phyloP scores from a whole-genome alignment of 768 basidiomycete genomes.

The Pleurotus pulmonarius region DNA sequence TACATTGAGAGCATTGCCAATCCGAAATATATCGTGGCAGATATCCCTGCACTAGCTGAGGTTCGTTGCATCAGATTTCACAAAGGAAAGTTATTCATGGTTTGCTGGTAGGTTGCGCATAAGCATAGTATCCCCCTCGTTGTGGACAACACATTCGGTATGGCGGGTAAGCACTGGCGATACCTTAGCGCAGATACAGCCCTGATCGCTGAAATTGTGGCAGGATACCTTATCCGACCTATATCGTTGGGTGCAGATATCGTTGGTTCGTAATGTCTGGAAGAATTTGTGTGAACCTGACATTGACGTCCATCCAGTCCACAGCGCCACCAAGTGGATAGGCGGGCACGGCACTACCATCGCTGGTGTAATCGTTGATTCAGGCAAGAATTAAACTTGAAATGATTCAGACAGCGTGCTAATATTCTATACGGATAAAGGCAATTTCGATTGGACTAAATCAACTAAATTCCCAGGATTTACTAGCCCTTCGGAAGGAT shows the following conservation, averaged over 20 bases:
- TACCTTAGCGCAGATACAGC: no score
- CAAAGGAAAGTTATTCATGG: no score
- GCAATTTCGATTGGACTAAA: conserved; percentile 70
- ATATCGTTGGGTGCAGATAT: conserved; percentile 78
- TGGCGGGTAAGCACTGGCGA: conserved; percentile 41
- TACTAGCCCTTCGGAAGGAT: conserved; percentile 71
- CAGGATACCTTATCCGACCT: conserved; percentile 63
- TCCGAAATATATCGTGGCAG: conserved; percentile 66
- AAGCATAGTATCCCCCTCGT: conserved; percentile 70
- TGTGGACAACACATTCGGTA: conserved; percentile 79
- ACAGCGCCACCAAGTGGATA: conserved; percentile 85
- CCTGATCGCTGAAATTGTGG: neutral
- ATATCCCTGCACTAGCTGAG: conserved; percentile 67
- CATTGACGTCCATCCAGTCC: conserved; percentile 32
- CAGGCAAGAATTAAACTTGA: conserved; percentile 32
- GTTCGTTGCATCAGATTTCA: conserved; percentile 21
- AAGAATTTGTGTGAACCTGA: neutral
- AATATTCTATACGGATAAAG: conserved; percentile 12
- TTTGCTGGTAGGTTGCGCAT: conserved; percentile 55
- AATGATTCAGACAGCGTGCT: no score
- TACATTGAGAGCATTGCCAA: conserved; percentile 81
- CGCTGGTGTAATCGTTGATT: conserved; percentile 71
- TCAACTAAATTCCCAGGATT: conserved; percentile 73
- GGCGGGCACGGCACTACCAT: conserved; percentile 80
- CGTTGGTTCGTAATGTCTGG: conserved; percentile 36